Base-by-base conservation (phyloP, 345 rosid species). In the Carallia pectinifolia region DNA sequence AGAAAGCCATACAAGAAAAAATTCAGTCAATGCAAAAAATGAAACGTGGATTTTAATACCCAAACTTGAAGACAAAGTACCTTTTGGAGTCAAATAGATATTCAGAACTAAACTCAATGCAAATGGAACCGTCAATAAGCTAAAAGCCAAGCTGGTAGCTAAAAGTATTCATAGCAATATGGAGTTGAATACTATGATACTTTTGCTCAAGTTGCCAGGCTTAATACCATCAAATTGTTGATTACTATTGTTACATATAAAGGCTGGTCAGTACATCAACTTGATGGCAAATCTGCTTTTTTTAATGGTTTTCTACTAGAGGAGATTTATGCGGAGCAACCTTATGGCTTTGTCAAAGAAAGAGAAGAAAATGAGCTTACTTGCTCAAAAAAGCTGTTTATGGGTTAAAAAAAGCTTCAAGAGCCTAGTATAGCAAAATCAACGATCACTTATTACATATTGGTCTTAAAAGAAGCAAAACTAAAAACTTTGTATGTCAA, bases 381-480 rank as follows among this genome's bases (percentile, higher is more conserved):
- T 23, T 48, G 1, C 54, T 65, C 5, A 40, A 19, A 23, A 65
- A 29, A 6, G 7, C 58, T 10, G 16, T 48, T 1, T 65, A 65
- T 44, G 33, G 68, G 4, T 50, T 65, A 10, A 65, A 65, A 7
- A n/a, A 65, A 30, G 68, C 55, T 23, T 53, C 38, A 23, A 65
- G 36, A 40, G 58, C 68, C 44, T 48, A 33, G 68, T 48, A 48
- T 30, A 65, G 54, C 31, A 65, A 18, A 16, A 65, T 65, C 6
- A 27, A 65, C 18, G 68, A 65, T 33, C 6, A 52, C 13, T 10
- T 52, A n/a, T 1, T 15, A 16, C 0, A 16, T 2, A 12, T 16
- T 6, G 8, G 56, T 1, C 15, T 53, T 2, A 53, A 53, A 1
- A 53, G 23, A 13, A 53, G 27, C 27, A 5, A 16, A 19, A 9